Evolutionary conservation across 352 stramenopile species (phyloP), one percentile per base, ranked within the genome.

Genomic region (Phytophthora tubulina): DNA sequence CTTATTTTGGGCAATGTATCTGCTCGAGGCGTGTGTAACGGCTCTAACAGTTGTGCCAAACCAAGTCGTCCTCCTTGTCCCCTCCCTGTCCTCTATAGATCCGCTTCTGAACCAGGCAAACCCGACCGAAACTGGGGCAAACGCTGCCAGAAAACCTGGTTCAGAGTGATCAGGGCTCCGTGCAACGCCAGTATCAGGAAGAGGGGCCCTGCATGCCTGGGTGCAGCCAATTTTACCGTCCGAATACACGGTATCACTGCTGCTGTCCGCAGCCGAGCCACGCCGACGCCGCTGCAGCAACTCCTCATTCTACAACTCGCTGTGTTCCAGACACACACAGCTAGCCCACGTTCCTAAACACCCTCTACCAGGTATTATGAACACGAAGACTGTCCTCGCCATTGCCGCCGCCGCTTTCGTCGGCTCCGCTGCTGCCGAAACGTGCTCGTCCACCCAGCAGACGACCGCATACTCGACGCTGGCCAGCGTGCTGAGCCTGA

Each of bases 401-500:
- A 39, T 67, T 63, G 69, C 63, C 49, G 52, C 64, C 55, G 49
- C 49, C 32, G 59, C 53, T 33, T 58, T 75, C 45, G 60, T 72
- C 15, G 69, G 63, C 45, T 58, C 64, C 6, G 63, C 38, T 27
- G 63, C 60, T 15, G 72, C 62, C 35, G 62, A 63, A 13, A 59
- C 44, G 48, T 67, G 59, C 59, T 42, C 73, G 6, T 35, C 58
- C 5, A 41, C 53, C n/a, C 58, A 80, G 53, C 63, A 73, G 42
- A 74, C 68, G 14, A 55, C 73, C 2, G 73, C 73, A 33, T 80
- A 80, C 73, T 58, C 56, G n/a, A 73, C 69, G 32, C 64, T 81
- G 27, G 70, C 62, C 52, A 70, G 66, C 15, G 54, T 81, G 17
- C 35, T 76, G 38, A 71, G 50, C 10, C 58, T 72, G 41, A 53